Conservation (phyloP, 2,329 filamentous ascomycete genomes). For the Hysterium pulicare region DNA sequence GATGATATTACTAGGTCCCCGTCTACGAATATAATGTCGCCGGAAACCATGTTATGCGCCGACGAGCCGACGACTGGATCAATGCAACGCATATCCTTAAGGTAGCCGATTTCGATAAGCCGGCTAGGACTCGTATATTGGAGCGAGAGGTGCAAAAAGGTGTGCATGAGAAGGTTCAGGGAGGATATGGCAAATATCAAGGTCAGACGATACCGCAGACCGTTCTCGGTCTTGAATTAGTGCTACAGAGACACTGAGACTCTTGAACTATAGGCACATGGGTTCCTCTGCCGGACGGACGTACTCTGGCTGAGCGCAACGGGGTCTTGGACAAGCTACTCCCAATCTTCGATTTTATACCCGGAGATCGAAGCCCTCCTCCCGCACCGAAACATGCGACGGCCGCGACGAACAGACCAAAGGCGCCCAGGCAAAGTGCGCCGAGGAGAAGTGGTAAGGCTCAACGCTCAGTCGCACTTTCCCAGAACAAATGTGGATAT, state of each 20-base stretch:
- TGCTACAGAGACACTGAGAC: slow-evolving; percentile 59
- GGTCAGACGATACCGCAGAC: slow-evolving; percentile 48
- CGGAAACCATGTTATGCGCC: slow-evolving; percentile 91
- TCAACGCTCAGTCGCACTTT: no score
- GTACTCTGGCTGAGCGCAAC: slow-evolving; percentile 80
- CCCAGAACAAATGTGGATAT: slow-evolving; percentile 2
- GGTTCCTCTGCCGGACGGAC: slow-evolving; percentile 83
- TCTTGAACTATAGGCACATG: slow-evolving; percentile 67
- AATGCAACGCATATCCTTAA: slow-evolving; percentile 99
- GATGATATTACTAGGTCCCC: slow-evolving; percentile 62
- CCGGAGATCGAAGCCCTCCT: slow-evolving; percentile 83
- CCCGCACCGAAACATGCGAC: slow-evolving; percentile 87
- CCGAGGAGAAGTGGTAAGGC: slow-evolving; percentile 37
- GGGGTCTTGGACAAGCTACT: slow-evolving; percentile 77
- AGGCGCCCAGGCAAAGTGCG: slow-evolving; percentile 65
- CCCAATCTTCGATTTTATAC: slow-evolving; percentile 84
- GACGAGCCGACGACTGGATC: slow-evolving; percentile 92
- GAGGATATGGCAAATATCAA: slow-evolving; percentile 98
- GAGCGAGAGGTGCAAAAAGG: slow-evolving; percentile 97
- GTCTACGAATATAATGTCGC: slow-evolving; percentile 92
- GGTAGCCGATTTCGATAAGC: slow-evolving; percentile 95
- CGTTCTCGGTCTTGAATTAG: background rate
- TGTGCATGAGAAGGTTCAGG: slow-evolving; percentile 94
- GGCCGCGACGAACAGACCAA: slow-evolving; percentile 69
- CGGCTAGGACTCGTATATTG: slow-evolving; percentile 87